A percentile compares a stretch with the other conserved stretches of the same genome.
These are phyloP conservation scores for Cadophora malorum DNA, from an alignment of 2,329 filamentous ascomycete species.

Conservation along the genomic window DNA sequence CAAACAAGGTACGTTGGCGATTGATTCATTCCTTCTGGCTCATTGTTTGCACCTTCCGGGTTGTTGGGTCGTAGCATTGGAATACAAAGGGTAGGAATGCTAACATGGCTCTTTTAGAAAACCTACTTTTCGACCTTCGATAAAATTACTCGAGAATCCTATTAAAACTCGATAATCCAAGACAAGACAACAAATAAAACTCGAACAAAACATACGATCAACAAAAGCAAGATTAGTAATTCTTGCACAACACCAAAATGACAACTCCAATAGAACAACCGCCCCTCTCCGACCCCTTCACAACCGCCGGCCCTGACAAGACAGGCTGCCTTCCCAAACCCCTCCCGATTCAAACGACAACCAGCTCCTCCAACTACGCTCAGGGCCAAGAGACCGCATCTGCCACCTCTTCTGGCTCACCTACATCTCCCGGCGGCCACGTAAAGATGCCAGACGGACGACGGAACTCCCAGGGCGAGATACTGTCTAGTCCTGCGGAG, in stretches of 20 bases:
- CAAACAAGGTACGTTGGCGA: neutral
- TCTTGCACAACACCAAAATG: neutral
- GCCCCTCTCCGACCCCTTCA: slow-evolving; percentile 10
- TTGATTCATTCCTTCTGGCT: neutral
- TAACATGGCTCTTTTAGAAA: neutral
- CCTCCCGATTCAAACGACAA: slow-evolving; percentile 5
- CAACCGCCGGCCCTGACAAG: slow-evolving; percentile 10
- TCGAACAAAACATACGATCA: neutral
- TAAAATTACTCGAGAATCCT: neutral
- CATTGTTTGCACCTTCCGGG: neutral
- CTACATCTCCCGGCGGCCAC: neutral
- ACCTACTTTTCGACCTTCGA: neutral
- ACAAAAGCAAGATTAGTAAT: neutral
- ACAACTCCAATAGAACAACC: slow-evolving; percentile 3
- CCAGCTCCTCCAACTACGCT: slow-evolving; percentile 14
- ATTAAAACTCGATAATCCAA: neutral
- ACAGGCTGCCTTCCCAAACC: neutral
- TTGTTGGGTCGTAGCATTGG: neutral
- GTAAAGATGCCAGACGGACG: slow-evolving; percentile 36
- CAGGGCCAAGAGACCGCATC: slow-evolving; percentile 5
- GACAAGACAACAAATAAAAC: neutral
- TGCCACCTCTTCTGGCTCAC: neutral
- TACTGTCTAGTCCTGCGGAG: slow-evolving; percentile 32
- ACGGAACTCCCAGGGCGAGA: slow-evolving; percentile 39
- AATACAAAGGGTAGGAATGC: neutral